A percentile compares a stretch with the other conserved stretches of the same genome.
Conservation (phyloP, 208 protist genomes). For the Crithidia thermophila region DNA sequence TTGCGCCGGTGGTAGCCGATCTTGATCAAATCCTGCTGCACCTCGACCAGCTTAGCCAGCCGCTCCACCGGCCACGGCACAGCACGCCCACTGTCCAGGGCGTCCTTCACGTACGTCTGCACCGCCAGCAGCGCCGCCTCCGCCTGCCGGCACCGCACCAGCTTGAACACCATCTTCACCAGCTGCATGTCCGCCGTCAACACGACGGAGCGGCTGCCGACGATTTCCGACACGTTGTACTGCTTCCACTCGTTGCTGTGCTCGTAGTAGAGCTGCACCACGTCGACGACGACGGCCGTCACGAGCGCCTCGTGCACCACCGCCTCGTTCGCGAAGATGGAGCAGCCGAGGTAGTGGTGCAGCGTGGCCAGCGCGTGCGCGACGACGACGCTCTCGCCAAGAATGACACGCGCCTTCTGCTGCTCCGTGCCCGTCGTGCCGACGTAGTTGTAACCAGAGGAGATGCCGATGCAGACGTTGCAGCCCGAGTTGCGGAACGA, state of each 20-base stretch:
- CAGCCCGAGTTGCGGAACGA: slow-evolving; percentile 29
- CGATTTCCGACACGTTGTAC: slow-evolving; percentile 42
- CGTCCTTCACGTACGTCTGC: slow-evolving; percentile 20
- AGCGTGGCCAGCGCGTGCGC: slow-evolving; percentile 37
- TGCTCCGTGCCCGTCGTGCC: slow-evolving; percentile 63
- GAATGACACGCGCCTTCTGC: slow-evolving; percentile 55
- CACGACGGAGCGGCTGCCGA: slow-evolving; percentile 18
- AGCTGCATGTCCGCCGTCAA: slow-evolving; percentile 28
- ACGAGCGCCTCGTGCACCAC: slow-evolving; percentile 40
- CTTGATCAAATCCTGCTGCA: slow-evolving; percentile 31
- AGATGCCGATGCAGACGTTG: slow-evolving; percentile 44
- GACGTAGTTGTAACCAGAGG: slow-evolving; percentile 43
- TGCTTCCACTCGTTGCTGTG: slow-evolving; percentile 28
- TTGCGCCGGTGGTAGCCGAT: slow-evolving; percentile 39
- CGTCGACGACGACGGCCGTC: slow-evolving; percentile 47
- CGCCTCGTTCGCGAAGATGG: slow-evolving; percentile 48
- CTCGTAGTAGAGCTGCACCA: slow-evolving; percentile 41
- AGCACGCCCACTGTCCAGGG: neutral
- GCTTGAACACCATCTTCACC: slow-evolving; percentile 41
- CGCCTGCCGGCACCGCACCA: slow-evolving; percentile 41
- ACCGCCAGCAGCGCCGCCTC: slow-evolving; percentile 33
- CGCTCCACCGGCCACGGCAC: slow-evolving; percentile 44
- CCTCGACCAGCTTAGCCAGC: slow-evolving; percentile 25
- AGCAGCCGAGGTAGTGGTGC: slow-evolving; percentile 31
- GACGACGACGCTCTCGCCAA: slow-evolving; percentile 42